Evolutionary conservation across 2,329 filamentous ascomycete genomes (phyloP), one percentile per base, ranked within the genome.

Genomic region (Cytospora chrysosperma): DNA sequence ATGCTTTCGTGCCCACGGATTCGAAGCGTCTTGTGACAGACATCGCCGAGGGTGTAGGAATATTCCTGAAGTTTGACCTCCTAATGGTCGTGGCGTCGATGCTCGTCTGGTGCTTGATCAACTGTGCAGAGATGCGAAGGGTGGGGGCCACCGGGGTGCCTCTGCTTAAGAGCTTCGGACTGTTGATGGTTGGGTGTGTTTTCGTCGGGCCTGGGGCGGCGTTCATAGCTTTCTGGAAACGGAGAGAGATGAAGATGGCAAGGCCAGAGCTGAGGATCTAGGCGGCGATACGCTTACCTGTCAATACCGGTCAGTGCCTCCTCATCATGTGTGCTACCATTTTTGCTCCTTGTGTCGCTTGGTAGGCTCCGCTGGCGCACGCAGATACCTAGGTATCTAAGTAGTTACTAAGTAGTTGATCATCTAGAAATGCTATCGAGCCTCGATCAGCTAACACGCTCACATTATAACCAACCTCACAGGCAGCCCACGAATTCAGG

Each of bases 201-300:
- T 19, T 52, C 27, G 19, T 61, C 27, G 58, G 58, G 13, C 58
- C 58, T n/a, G 58, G 58, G 21, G 58, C 58, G 17, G 26, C 27
- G 8, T 34, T 61, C 32, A 26, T 55, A 27, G 58, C 27, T 15
- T 43, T 61, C 30, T 61, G 58, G 51, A 61, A 61, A 13, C 54
- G 51, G 58, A 61, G 51, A 26, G 58, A 55, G 58, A 61, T 40
- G 21, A 55, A 34, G 58, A 55, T 30, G n/a, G 58, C 58, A 8
- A 55, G 37, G 34, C 51, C 58, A 24, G 58, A 27, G 40, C 43
- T 55, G 17, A 55, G 17, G 51, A 8, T 7, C 9, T 37, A n/a
- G 21, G 12, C 10, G 17, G 21, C 7, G 12, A 9, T 7, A 7
- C 7, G 40, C 15, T 19, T 6, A 40, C 13, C 37, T 37, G 34